Conservation (phyloP, 345 rosid species). For the Syzygium oleosum region DNA sequence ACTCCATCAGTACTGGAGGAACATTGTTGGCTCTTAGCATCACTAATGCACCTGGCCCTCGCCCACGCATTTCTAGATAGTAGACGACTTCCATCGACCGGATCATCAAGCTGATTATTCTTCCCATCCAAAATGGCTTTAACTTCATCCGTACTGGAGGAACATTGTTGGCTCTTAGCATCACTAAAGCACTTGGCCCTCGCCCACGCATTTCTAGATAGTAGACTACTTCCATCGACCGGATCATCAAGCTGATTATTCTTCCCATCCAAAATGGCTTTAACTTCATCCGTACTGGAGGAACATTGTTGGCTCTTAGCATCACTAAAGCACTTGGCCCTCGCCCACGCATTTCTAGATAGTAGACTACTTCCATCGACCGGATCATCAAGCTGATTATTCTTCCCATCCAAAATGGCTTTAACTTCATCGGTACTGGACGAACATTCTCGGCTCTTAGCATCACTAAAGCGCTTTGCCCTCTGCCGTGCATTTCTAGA, state of each 20-base stretch:
- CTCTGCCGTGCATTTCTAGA: no score
- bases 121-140: background rate
- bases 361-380: background rate
- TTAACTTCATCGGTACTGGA: slow-evolving; percentile 2
- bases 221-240: background rate
- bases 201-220: fast-evolving
- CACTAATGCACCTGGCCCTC: background rate
- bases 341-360: background rate
- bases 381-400: background rate
- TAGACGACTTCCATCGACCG: background rate
- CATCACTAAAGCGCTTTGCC: background rate
- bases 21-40: background rate
- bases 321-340: background rate
- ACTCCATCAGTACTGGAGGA: no score
- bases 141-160: slow-evolving; percentile 3
- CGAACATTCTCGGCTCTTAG: background rate
- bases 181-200: background rate
- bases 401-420: background rate
- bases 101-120: background rate
- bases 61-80: background rate
- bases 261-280: background rate
- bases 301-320: background rate
- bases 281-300: background rate
- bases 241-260: background rate
- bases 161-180: background rate